A percentile compares a stretch with the other conserved stretches of the same genome.
These are phyloP conservation scores for Arthroderma uncinatum DNA, from an alignment of 2,329 filamentous ascomycete genomes.

Conservation along the genomic window DNA sequence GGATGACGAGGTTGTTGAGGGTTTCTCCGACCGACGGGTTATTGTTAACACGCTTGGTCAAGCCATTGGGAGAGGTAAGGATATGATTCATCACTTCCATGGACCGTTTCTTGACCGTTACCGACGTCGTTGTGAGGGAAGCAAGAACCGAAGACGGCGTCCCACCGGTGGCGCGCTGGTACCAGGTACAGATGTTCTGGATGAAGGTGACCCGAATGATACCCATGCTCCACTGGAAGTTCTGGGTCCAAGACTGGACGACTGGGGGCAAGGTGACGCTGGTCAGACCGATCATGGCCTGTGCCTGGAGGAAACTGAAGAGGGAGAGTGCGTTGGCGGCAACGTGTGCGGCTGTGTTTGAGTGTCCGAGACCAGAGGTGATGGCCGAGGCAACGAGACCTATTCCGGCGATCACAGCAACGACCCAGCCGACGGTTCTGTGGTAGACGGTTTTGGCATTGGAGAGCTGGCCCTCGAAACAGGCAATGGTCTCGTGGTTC, in stretches of 20 bases:
- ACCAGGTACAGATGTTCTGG: conserved; percentile 86
- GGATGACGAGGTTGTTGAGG: conserved; percentile 45
- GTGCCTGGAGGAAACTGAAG: conserved; percentile 87
- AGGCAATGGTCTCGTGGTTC: conserved; percentile 58
- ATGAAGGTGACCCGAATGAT: conserved; percentile 82
- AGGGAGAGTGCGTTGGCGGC: conserved; percentile 89
- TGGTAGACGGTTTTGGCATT: conserved; percentile 90
- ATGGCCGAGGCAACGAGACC: conserved; percentile 76
- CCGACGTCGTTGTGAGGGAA: conserved; percentile 60
- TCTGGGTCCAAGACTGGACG: conserved; percentile 86
- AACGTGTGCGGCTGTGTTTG: conserved; percentile 88
- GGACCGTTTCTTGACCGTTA: conserved; percentile 68
- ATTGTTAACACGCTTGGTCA: conserved; percentile 45
- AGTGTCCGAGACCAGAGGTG: conserved; percentile 80
- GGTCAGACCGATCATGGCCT: conserved; percentile 81
- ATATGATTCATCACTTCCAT: conserved; percentile 25
- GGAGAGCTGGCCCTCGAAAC: conserved; percentile 75
- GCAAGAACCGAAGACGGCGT: conserved; percentile 69
- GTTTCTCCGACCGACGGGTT: conserved; percentile 43
- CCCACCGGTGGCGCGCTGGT: conserved; percentile 84
- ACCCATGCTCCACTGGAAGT: conserved; percentile 97
- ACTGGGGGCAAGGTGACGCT: conserved; percentile 74
- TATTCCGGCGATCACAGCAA: conserved; percentile 75
- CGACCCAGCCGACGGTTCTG: conserved; percentile 76
- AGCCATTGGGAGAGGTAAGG: conserved; percentile 13